Base-by-base conservation (phyloP, 2,329 filamentous ascomycete species). In the Apiospora aurea region DNA sequence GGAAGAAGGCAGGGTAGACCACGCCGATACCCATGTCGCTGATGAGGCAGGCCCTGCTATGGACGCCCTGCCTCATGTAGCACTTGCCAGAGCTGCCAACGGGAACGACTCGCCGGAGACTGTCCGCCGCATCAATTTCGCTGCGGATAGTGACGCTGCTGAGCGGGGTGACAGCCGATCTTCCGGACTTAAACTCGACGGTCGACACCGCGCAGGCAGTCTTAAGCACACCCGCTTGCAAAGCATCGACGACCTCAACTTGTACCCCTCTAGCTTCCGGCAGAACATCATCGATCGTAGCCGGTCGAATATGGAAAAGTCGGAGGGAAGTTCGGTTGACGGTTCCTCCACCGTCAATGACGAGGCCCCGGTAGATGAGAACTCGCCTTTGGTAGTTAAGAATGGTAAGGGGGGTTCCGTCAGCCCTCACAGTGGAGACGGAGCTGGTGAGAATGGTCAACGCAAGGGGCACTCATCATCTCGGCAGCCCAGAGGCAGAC, bases 271-370 rank as follows among this genome's bases (percentile, higher is more conserved):
- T 34, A 96, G 92, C 74, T 95, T 98, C 85, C 88, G 96, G 75
- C 93, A 97, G 80, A 94, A 96, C 71, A 97, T 99, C 76, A 97
- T 98, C 75, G 92, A 92, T 49, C 94, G 94, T n/a, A 92, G 91
- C 73, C 89, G 90, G 69, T 85, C 91, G 66, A 90, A 89, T 51
- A 84, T 86, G 4, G 87, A 90, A 4, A 88, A 88, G 38, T 85
- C 80, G n/a, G 83, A 87, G 69, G 90, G 90, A 43, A 88, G 86
- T 72, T 87, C 87, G 44, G 82, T 82, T 14, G 86, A 87, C 8
- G 83, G 84, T 21, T 82, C 83, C 11, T 81, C 78, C 44, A 75
- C 74, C n/a, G 74, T 73, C 53, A 75, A 72, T 0, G 76, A 81
- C 16, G 79, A 80, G 41, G 77, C 78, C 14, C 74, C 49, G 26